Conservation (phyloP, 345 rosid species). For the Euphorbia peplus region DNA sequence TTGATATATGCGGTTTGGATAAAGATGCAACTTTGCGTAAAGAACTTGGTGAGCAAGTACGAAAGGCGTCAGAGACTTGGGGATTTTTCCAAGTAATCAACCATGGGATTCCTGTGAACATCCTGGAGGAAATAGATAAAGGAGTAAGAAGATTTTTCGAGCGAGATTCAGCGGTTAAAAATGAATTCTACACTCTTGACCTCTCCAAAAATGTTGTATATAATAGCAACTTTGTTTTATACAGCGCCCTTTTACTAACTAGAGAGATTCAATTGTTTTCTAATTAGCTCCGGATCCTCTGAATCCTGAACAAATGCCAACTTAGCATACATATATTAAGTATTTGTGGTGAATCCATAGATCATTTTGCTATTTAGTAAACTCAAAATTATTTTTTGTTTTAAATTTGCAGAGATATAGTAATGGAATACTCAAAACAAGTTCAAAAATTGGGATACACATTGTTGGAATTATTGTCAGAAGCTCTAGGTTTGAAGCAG, state of each 20-base stretch:
- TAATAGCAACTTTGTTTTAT: constrained; percentile 36
- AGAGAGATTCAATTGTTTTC: constrained; percentile 40
- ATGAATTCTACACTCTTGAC: constrained; percentile 29
- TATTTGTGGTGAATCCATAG: too few relatives aligned
- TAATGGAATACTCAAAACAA: constrained; percentile 23
- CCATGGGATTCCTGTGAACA: constrained; percentile 31
- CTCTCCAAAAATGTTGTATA: constrained; percentile 19
- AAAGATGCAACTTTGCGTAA: constrained; percentile 4
- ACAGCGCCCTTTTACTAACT: constrained; percentile 23
- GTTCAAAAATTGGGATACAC: constrained; percentile 1
- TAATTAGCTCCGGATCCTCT: constrained; percentile 32
- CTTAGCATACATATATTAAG: constrained; percentile 21
- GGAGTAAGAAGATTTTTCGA: constrained; percentile 39
- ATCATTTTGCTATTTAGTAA: too few relatives aligned
- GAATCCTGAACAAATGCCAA: constrained; percentile 32
- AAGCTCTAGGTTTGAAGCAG: not conserved
- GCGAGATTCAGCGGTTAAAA: constrained; percentile 34
- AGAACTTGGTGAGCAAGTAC: constrained; percentile 17
- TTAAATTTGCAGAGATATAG: constrained; percentile 29
- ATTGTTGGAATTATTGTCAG: constrained; percentile 22
- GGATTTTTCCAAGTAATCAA: constrained; percentile 48
- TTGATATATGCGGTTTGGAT: constrained; percentile 28
- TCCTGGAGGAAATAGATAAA: constrained; percentile 28
- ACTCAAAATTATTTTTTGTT: too few relatives aligned
- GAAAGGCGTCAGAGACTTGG: constrained; percentile 39